A percentile compares a stretch with the other conserved stretches of the same genome.
Conservation (phyloP, 352 stramenopile species). For the Globisporangium parvum region DNA sequence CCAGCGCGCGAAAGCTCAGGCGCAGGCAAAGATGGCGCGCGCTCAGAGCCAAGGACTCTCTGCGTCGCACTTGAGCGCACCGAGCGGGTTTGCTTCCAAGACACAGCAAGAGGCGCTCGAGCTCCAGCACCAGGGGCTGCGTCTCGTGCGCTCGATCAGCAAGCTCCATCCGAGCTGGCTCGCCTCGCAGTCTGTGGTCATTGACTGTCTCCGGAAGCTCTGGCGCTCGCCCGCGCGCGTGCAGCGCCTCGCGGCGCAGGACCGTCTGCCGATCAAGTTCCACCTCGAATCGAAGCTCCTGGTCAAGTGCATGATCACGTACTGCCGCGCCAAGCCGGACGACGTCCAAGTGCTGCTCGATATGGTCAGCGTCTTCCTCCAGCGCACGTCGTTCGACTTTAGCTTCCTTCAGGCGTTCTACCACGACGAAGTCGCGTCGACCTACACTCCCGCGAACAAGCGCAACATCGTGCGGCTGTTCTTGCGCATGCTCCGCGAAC, state of each 20-base stretch:
- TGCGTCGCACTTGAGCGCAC: constrained; percentile 28
- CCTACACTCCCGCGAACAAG: constrained; percentile 65
- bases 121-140: constrained; percentile 92
- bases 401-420: constrained; percentile 92
- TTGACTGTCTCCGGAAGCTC: constrained; percentile 92
- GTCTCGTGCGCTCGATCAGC: constrained; percentile 88
- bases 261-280: constrained; percentile 86
- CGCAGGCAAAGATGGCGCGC: constrained; percentile 80
- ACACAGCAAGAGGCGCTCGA: constrained; percentile 88
- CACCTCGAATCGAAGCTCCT: constrained; percentile 94
- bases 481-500: constrained; percentile 77
- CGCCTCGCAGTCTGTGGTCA: constrained; percentile 76
- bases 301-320: constrained; percentile 93
- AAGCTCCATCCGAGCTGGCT: constrained; percentile 90
- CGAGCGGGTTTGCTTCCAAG: constrained; percentile 58
- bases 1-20: constrained; percentile 80
- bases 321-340: constrained; percentile 88
- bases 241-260: constrained; percentile 61
- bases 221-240: constrained; percentile 88
- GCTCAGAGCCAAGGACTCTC: constrained; percentile 55
- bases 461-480: constrained; percentile 88
- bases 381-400: constrained; percentile 92
- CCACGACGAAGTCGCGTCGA: constrained; percentile 69
- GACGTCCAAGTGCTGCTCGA: constrained; percentile 96
- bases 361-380: constrained; percentile 92